Percentiles rank a stretch among this genome's conserved stretches.
phyloP scores from a whole-genome alignment of 768 basidiomycete species.

The Pholiota molesta region DNA sequence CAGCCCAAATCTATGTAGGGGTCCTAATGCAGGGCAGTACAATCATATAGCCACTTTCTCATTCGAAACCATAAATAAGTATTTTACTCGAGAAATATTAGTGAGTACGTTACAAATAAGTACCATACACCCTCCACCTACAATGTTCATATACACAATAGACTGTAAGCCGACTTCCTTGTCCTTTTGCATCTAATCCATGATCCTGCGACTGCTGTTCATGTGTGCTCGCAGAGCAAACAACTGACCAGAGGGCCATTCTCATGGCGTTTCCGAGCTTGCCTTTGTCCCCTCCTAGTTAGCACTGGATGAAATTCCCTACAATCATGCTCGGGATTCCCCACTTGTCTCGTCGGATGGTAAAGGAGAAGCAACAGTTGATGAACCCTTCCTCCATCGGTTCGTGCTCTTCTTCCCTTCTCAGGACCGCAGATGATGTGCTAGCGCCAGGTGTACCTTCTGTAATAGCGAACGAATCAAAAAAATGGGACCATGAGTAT shows the following conservation, averaged over 20 bases:
- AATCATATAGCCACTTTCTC: too few species aligned
- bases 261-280: background rate
- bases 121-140: background rate
- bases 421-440: conserved; percentile 14
- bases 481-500: background rate
- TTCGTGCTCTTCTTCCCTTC: conserved; percentile 32
- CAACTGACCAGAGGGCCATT: background rate
- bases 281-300: background rate
- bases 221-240: background rate
- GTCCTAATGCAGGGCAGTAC: too few species aligned
- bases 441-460: conserved; percentile 16
- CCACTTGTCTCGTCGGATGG: conserved; percentile 82
- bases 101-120: conserved; percentile 8
- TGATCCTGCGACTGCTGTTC: background rate
- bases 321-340: conserved; percentile 91
- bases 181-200: background rate
- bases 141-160: conserved; percentile 11
- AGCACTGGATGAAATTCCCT: conserved; percentile 84
- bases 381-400: conserved; percentile 74
- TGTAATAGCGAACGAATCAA: background rate
- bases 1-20: too few species aligned
- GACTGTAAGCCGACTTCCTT: background rate
- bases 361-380: conserved; percentile 91
- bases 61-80: background rate
- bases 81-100: background rate